phyloP scores from a whole-genome alignment of 2,329 filamentous ascomycete species.

The Phaeosphaeriaceae sp. region DNA sequence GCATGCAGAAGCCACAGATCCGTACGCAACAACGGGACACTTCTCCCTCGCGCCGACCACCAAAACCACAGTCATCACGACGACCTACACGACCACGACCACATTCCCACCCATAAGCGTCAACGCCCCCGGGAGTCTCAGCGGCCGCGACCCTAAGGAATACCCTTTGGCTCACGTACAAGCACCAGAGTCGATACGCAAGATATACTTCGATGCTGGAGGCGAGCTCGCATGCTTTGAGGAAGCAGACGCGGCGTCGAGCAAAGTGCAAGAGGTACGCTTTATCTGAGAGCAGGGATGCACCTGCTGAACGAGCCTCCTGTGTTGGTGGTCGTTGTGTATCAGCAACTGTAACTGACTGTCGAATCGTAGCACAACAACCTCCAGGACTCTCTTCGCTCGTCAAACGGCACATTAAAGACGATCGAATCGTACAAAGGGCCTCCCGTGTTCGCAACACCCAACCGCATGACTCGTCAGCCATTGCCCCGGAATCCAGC shows the following conservation, averaged over 20 bases:
- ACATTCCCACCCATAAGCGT: conserved; percentile 84
- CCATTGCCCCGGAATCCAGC: conserved; percentile 25
- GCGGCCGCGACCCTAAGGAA: conserved; percentile 81
- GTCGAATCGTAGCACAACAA: conserved; percentile 50
- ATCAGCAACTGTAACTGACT: conserved; percentile 28
- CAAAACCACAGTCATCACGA: conserved; percentile 77
- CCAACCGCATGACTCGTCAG: conserved; percentile 46
- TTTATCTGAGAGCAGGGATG: conserved; percentile 22
- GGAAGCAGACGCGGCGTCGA: conserved; percentile 65
- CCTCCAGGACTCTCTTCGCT: conserved; percentile 52
- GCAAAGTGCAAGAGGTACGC: conserved; percentile 62
- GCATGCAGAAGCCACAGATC: conserved; percentile 35
- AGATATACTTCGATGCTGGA: conserved; percentile 76
- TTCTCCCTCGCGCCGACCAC: conserved; percentile 69
- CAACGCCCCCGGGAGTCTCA: conserved; percentile 72
- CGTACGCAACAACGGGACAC: conserved; percentile 60
- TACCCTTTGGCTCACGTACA: conserved; percentile 86
- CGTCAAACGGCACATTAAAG: conserved; percentile 57
- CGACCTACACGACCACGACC: conserved; percentile 87
- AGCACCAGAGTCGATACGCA: conserved; percentile 79
- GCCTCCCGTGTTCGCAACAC: conserved; percentile 50
- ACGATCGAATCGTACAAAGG: conserved; percentile 49
- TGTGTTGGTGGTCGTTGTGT: conserved; percentile 20
- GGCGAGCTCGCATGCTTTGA: conserved; percentile 67
- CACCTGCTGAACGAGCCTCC: conserved; percentile 24